Evolutionary conservation across 2,329 filamentous ascomycete genomes (phyloP), one percentile per base, ranked within the genome.

Genomic region (Herpotrichia juniperi): DNA sequence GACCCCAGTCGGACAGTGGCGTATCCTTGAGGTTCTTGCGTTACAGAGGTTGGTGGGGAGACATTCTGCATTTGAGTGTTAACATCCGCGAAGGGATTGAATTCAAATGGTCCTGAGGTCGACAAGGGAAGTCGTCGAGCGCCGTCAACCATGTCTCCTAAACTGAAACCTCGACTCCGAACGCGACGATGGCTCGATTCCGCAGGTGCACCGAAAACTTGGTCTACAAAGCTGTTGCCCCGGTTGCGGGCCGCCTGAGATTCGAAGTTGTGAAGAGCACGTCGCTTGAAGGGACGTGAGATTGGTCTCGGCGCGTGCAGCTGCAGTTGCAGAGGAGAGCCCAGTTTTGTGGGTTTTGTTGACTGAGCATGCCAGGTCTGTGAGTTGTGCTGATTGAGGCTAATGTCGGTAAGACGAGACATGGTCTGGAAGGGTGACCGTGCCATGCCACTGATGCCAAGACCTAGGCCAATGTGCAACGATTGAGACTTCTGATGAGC

Each of bases 91-190:
- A 72, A 70, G 2, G 68, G 67, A 39, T 69, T 68, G 50, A 67
- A 63, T 43, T 66, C 62, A 2, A 63, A 46, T 25, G 78, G 78
- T 6, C 81, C 81, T 3, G 78, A 80, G 62, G 86, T 84, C 3
- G 86, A 73, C 50, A 79, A 77, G 39, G 82, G 76, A 28, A 86
- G 74, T 46, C 80, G 76, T 46, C 77, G 71, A 60, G 75, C 79
- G 46, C 79, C 76, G 24, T 77, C 77, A 55, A 77, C 78, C 53
- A 83, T 79, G 46, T 84, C 82, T 44, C 84, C 81, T 21, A 83
- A 77, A 42, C 83, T 87, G 61, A 85, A 86, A 48, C 85, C 85
- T 37, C 85, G 82, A 59, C 80, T 85, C 34, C 85, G 81, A 28
- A 85, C 79, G 25, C 83, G 80, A 49, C 82, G 80, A 58, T 83